A percentile compares a stretch with the other conserved stretches of the same genome.
Evolutionary conservation across 352 stramenopile genomes (phyloP).

Genomic region (Phytopythium oedochilum): DNA sequence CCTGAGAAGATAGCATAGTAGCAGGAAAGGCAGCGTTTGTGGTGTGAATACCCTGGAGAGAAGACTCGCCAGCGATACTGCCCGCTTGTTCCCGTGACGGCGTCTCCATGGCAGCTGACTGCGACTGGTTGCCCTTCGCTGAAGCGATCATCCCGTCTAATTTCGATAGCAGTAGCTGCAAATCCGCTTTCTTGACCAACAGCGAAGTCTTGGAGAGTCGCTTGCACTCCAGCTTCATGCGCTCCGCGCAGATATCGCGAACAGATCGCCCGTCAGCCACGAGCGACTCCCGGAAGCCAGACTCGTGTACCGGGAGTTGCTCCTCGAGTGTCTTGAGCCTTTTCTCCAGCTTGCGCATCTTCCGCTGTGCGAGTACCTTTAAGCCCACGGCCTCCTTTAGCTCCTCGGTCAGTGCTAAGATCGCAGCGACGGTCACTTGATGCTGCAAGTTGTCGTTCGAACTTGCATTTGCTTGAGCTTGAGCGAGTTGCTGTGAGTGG

Average conservation of each 20-base stretch:
- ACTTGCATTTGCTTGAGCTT: background rate
- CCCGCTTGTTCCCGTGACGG: background rate
- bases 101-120: background rate
- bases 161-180: slow-evolving; percentile 8
- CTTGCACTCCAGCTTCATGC: slow-evolving; percentile 27
- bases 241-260: slow-evolving; percentile 21
- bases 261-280: slow-evolving; percentile 9
- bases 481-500: background rate
- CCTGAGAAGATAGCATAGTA: background rate
- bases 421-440: background rate
- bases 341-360: slow-evolving; percentile 52
- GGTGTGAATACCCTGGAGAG: no score
- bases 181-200: slow-evolving; percentile 34
- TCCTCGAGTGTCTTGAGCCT: slow-evolving; percentile 31
- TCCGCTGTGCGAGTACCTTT: slow-evolving; percentile 32
- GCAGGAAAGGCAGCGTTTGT: no score
- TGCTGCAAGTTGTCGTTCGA: background rate
- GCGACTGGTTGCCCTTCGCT: background rate
- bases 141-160: slow-evolving; percentile 15
- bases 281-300: slow-evolving; percentile 24
- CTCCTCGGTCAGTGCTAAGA: slow-evolving; percentile 1
- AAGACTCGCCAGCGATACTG: background rate
- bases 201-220: slow-evolving; percentile 25
- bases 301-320: slow-evolving; percentile 20
- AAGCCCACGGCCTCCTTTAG: slow-evolving; percentile 14